Conservation (phyloP, 805 yeast genomes). For the Kuraishia capsulata region DNA sequence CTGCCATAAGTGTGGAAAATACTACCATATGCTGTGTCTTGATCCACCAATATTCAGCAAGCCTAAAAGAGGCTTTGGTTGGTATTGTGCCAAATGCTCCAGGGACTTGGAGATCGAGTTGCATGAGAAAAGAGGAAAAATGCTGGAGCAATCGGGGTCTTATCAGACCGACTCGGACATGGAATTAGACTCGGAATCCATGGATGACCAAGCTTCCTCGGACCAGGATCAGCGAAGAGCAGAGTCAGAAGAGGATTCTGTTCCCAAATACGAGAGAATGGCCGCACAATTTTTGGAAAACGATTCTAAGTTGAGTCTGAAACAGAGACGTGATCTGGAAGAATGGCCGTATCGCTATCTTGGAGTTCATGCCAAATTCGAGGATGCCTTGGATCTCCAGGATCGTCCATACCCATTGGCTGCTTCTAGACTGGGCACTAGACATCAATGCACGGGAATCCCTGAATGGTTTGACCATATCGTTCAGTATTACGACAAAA, state of each 20-base stretch:
- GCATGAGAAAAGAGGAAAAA: slow-evolving; percentile 23
- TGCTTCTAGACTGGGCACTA: slow-evolving; percentile 64
- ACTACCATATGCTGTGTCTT: slow-evolving; percentile 75
- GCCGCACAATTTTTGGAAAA: slow-evolving; percentile 43
- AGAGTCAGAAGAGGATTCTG: slow-evolving; percentile 1
- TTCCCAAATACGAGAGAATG: slow-evolving; percentile 48
- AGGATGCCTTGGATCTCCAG: slow-evolving; percentile 69
- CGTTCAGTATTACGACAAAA: slow-evolving; percentile 53
- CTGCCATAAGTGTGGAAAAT: slow-evolving; percentile 68
- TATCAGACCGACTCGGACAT: background rate
- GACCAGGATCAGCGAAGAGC: slow-evolving; percentile 6
- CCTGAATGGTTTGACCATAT: slow-evolving; percentile 58
- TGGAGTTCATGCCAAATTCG: slow-evolving; percentile 65
- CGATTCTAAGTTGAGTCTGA: slow-evolving; percentile 31
- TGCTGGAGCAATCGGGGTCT: slow-evolving; percentile 15
- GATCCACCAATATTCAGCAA: slow-evolving; percentile 75
- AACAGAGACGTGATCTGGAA: slow-evolving; percentile 44
- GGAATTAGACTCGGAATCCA: background rate
- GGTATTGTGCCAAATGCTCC: slow-evolving; percentile 84
- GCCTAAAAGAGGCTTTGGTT: slow-evolving; percentile 82
- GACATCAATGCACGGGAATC: slow-evolving; percentile 61
- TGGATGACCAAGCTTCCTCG: background rate
- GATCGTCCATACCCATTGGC: slow-evolving; percentile 80
- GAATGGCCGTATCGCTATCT: slow-evolving; percentile 79
- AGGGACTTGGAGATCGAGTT: slow-evolving; percentile 41